phyloP scores from a whole-genome alignment of 345 rosid genomes.

The Aquilaria malaccensis region DNA sequence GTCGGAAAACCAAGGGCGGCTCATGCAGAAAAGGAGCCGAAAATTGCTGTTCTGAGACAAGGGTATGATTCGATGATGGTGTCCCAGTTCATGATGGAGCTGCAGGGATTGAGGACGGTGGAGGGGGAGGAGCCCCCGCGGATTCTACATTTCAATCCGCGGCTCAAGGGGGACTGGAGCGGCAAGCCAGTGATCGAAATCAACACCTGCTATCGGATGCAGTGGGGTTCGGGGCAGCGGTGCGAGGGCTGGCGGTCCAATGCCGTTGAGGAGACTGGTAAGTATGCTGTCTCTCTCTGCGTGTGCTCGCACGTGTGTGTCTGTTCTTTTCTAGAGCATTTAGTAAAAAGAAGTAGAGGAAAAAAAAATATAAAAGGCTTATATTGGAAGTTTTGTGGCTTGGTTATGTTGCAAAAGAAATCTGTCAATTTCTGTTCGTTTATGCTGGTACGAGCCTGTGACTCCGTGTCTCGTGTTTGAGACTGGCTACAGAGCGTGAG shows the following conservation, averaged over 20 bases:
- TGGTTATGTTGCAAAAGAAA: too few relatives aligned
- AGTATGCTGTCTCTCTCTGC: constrained; percentile 10
- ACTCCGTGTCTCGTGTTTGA: too few relatives aligned
- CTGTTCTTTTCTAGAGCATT: not conserved
- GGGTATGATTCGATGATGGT: constrained; percentile 47
- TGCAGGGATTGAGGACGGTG: constrained; percentile 78
- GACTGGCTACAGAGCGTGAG: too few relatives aligned
- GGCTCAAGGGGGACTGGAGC: constrained; percentile 93
- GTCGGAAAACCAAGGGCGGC: constrained; percentile 73
- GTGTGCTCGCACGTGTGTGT: not conserved
- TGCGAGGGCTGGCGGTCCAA: constrained; percentile 83
- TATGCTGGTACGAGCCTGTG: too few relatives aligned
- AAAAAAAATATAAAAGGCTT: too few relatives aligned
- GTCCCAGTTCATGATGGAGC: constrained; percentile 82
- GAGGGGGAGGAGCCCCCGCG: constrained; percentile 98
- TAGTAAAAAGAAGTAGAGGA: not conserved
- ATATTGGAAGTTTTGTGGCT: too few relatives aligned
- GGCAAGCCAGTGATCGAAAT: constrained; percentile 78
- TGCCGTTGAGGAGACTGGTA: constrained; percentile 82
- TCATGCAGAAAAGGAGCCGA: constrained; percentile 41
- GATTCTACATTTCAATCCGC: constrained; percentile 83
- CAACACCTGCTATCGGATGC: constrained; percentile 94
- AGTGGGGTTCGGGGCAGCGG: constrained; percentile 80
- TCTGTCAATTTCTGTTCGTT: too few relatives aligned
- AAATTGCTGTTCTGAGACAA: constrained; percentile 38